Evolutionary conservation across 352 stramenopile genomes (phyloP), one percentile per base, ranked within the genome.

Genomic region (Phytopythium chamaehyphon): DNA sequence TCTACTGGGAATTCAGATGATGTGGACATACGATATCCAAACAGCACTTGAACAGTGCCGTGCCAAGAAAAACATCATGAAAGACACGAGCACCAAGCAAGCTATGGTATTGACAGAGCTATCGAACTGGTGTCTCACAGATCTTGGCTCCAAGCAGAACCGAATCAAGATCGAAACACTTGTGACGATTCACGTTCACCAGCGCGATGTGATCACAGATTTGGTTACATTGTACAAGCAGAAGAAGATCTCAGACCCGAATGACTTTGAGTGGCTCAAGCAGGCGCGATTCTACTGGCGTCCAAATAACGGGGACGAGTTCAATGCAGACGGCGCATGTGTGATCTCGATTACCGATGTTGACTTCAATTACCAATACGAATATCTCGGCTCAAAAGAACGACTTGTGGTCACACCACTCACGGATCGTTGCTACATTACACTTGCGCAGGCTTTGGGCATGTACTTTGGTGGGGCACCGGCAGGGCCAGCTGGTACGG

Each of bases 211-310:
- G 45, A 97, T 98, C 62, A 95, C 88, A 9, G 95, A 98, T 58
- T 69, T 99, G 3, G 81, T 81, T 14, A 81, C 84, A 2, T 72
- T 99, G 16, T 96, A 97, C 75, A 94, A 96, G 56, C 83, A 94
- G 47, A 98, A 98, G 66, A 97, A 97, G 60, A 97, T 99, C 50
- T 93, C 82, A 6, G 95, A 98, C 63, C 83, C 95, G 38, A 98
- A 98, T 64, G 96, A 99, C 64, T 99, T 99, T 61, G 96, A 99
- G 59, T 99, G 97, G 97, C 90, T 98, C 42, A 99, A 99, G 64
- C 97, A 99, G 66, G 95, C 94, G n/a, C 83, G 97, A 10, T 99
- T 99, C 58, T 99, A 99, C 62, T 99, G 95, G 95, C 83, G 96
- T 21, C 78, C 89, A 7, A 97, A 94, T 50, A 93, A 92, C 47